phyloP scores from a whole-genome alignment of 768 basidiomycete genomes.

The Saitozyma podzolica region DNA sequence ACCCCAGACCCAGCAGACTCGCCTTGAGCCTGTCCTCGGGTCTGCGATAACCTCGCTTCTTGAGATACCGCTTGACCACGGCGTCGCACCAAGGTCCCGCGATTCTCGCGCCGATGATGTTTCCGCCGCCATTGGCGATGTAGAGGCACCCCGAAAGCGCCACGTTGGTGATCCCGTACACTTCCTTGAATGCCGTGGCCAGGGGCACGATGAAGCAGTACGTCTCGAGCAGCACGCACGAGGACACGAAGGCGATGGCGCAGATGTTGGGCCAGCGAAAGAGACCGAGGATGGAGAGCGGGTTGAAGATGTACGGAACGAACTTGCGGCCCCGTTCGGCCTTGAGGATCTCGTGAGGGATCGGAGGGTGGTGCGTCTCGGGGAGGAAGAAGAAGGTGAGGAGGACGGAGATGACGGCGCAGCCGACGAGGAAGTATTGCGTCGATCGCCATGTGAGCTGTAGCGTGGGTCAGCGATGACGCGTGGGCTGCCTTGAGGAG shows the following conservation, averaged over 20 bases:
- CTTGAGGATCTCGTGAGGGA: conserved; percentile 38
- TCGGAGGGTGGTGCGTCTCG: conserved; percentile 47
- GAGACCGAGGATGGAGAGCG: conserved; percentile 39
- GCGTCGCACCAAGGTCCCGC: conserved; percentile 50
- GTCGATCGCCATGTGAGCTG: conserved; percentile 35
- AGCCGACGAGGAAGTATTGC: conserved; percentile 39
- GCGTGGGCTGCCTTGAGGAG: not conserved
- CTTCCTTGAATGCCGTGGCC: conserved; percentile 37
- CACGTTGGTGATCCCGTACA: conserved; percentile 51
- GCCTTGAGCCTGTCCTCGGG: conserved; percentile 52
- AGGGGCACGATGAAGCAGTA: conserved; percentile 39
- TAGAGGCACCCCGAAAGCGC: conserved; percentile 53
- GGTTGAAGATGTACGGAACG: conserved; percentile 48
- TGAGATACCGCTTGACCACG: conserved; percentile 40
- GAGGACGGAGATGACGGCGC: conserved; percentile 31
- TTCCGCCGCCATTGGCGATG: conserved; percentile 50
- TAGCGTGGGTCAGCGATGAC: conserved; percentile 4
- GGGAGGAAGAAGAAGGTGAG: conserved; percentile 43
- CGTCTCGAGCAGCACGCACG: conserved; percentile 38
- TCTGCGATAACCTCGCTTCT: conserved; percentile 45
- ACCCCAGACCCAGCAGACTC: conserved; percentile 35
- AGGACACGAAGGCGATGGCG: conserved; percentile 41
- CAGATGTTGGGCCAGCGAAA: conserved; percentile 46
- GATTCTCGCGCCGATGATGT: conserved; percentile 47
- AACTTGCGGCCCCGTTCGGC: conserved; percentile 42